Base-by-base conservation (phyloP, 1,139 yeast genomes). In the Saccharomyces hybrid region DNA sequence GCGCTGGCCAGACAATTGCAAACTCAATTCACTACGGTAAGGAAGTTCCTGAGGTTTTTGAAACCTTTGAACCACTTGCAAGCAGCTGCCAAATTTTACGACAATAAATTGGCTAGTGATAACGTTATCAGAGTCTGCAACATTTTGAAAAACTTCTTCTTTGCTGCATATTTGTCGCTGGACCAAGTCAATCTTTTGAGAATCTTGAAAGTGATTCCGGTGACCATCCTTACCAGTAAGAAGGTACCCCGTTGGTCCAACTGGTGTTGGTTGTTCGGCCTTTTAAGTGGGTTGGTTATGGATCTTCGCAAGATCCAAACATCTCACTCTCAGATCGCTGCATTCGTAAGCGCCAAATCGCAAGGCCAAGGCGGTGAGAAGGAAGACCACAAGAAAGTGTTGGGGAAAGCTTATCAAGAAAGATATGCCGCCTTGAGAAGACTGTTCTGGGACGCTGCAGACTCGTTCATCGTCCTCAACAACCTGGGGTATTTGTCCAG, bases 1-100 rank as follows among this genome's bases (percentile, higher is more conserved):
- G 77, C 78, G 51, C 66, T 80, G 23, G 79, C 84, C 48, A 75
- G 73, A 56, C 84, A 83, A 69, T 69, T 70, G 50, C 83, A 84
- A 59, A 76, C 85, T 42, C 82, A 88, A 16, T 75, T 86, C 60
- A 59, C 68, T 1, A 48, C 63, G 4, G 78, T 89, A 57, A 83
- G 98, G 70, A 91, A 91, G 74, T 84, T 91, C 23, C 75, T 91
- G 78, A 80, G 98, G 65, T 84, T 85, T 67, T 81, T 90, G 61
- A 91, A 90, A 73, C 96, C 96, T 1, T 73, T 91, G 65, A 79
- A 79, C 66, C 91, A 87, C 69, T 69, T 87, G 56, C 84, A 85
- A 64, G 78, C 82, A 14, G 90, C 95, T 6, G 78, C 88, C 4
- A 78, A 79, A 60, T 80, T 88, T 25, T 80, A 75, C 64, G 88